A percentile compares a stretch with the other conserved stretches of the same genome.
Conservation (phyloP, 257 asterid species). For the Solanum verrucosum region DNA sequence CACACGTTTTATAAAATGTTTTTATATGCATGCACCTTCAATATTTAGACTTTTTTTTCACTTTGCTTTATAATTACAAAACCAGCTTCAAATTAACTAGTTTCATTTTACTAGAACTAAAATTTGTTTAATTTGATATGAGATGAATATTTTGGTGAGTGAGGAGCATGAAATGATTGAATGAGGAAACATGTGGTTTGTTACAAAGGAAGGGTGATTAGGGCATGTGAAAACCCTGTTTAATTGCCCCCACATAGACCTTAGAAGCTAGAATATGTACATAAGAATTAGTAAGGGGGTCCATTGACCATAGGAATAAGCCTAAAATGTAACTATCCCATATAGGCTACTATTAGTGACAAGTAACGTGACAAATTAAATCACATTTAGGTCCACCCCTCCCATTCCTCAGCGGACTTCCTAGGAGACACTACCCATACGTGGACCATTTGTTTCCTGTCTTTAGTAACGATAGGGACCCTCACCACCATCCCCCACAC, state of each 20-base stretch:
- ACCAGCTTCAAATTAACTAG: background rate
- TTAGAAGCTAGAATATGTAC: background rate
- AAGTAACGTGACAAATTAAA: slow-evolving; percentile 5
- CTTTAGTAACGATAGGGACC: background rate
- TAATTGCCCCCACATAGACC: slow-evolving; percentile 26
- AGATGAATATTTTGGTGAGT: background rate
- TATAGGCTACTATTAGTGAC: background rate
- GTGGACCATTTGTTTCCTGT: slow-evolving; percentile 2
- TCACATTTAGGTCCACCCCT: slow-evolving; percentile 7
- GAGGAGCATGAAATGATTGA: slow-evolving; percentile 8
- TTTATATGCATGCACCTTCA: background rate
- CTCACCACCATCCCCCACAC: background rate
- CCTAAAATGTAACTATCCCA: slow-evolving; percentile 1
- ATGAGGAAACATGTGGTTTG: slow-evolving; percentile 33
- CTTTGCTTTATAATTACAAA: background rate
- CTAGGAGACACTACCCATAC: slow-evolving; percentile 5
- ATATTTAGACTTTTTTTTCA: background rate
- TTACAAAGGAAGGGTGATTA: slow-evolving; percentile 8
- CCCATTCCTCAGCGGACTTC: slow-evolving; percentile 1
- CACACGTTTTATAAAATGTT: background rate
- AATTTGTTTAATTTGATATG: background rate
- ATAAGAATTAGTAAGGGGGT: background rate
- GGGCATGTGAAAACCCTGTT: slow-evolving; percentile 31
- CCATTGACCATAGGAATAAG: background rate
- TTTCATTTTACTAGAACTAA: background rate